A percentile compares a stretch with the other conserved stretches of the same genome.
These are phyloP conservation scores for Bathelium albidoporum DNA, from an alignment of 495 filamentous ascomycete species.

Conservation along the genomic window DNA sequence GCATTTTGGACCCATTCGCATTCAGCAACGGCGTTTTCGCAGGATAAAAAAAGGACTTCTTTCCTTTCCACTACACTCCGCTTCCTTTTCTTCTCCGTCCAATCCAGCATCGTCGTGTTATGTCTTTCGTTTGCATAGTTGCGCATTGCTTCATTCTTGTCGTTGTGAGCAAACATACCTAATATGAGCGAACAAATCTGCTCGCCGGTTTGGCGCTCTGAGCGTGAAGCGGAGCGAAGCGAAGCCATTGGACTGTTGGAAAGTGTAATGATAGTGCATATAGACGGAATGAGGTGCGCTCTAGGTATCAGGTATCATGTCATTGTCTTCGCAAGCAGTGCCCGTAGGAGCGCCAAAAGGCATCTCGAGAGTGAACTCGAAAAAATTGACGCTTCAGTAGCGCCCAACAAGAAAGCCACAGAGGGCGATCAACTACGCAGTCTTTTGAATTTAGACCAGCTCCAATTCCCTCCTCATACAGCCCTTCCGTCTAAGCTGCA, in stretches of 20 bases:
- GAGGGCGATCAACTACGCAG: no score
- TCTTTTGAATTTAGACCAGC: no score
- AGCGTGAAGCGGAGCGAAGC: no score
- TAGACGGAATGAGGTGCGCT: neutral
- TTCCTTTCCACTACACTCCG: constrained; percentile 1
- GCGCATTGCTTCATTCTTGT: no score
- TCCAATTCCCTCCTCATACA: no score
- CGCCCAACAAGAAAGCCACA: no score
- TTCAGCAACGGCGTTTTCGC: constrained; percentile 1
- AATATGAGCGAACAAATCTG: neutral
- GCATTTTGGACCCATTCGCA: neutral
- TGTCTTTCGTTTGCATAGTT: neutral
- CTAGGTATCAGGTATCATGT: neutral
- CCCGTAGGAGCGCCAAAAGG: no score
- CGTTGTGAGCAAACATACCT: neutral
- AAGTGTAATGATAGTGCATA: neutral
- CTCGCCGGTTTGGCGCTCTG: neutral
- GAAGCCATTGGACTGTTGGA: neutral
- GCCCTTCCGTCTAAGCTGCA: no score
- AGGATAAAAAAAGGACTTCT: neutral
- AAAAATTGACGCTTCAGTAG: no score
- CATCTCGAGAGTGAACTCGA: no score
- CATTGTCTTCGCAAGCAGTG: neutral
- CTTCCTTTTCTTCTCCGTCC: neutral
- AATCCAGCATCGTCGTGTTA: neutral